Percentiles rank a stretch among this genome's conserved stretches.
Evolutionary conservation across 2,329 filamentous ascomycete species (phyloP).

Genomic region (Aspergillus versicolor): DNA sequence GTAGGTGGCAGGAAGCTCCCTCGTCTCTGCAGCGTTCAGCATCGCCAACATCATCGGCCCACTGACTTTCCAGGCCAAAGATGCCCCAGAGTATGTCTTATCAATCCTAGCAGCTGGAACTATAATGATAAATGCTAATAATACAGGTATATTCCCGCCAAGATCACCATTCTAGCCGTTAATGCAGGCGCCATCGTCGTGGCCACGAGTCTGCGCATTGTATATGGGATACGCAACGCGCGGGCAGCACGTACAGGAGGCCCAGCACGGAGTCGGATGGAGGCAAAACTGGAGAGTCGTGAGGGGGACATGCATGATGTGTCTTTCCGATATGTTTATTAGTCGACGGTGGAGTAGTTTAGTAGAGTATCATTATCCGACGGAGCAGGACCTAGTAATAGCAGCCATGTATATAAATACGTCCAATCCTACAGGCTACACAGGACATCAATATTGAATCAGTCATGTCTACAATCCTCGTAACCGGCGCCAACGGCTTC

Average conservation of each 20-base stretch:
- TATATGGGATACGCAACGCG: conserved; percentile 30
- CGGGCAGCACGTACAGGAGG: conserved; percentile 19
- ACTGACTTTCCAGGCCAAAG: conserved; percentile 45
- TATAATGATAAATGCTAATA: too few species aligned
- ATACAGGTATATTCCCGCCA: conserved; percentile 32
- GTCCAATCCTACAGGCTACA: too few species aligned
- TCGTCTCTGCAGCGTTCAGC: conserved; percentile 44
- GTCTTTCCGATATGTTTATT: conserved; percentile 31
- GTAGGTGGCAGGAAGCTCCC: too few species aligned
- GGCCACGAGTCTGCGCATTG: conserved; percentile 21
- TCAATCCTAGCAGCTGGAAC: too few species aligned
- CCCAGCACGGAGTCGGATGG: conserved; percentile 21
- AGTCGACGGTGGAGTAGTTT: neutral
- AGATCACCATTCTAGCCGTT: conserved; percentile 40
- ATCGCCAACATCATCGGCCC: conserved; percentile 37
- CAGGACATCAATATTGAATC: too few species aligned
- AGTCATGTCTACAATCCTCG: too few species aligned
- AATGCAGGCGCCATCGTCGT: conserved; percentile 30
- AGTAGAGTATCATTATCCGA: neutral
- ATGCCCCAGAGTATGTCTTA: conserved; percentile 39
- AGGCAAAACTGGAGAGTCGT: too few species aligned
- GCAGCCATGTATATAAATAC: too few species aligned
- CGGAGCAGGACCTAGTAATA: too few species aligned
- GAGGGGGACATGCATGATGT: conserved; percentile 10
- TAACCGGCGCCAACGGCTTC: too few species aligned